Conservation (phyloP, 768 basidiomycete genomes). For the Grammothele lineata region DNA sequence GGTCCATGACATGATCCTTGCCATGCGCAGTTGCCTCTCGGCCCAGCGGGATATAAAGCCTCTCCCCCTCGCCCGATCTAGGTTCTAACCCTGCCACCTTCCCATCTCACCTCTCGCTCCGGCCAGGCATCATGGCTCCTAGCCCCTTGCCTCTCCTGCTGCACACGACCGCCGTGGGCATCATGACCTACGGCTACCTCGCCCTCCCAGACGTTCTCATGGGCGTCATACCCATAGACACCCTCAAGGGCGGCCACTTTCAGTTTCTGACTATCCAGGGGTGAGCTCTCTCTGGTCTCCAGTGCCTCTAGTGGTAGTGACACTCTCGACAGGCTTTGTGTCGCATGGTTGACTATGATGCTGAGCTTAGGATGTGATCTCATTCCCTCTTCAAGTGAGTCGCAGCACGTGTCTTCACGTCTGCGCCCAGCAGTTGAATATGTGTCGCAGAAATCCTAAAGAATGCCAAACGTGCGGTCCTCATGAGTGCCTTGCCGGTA, state of each 20-base stretch:
- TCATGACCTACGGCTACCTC: constrained; percentile 36
- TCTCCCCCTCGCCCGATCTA: no score
- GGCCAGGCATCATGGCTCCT: constrained; percentile 2
- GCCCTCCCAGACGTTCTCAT: constrained; percentile 17
- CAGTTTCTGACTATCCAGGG: constrained; percentile 80
- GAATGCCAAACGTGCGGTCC: constrained; percentile 47
- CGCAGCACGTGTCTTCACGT: not conserved
- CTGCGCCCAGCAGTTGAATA: not conserved
- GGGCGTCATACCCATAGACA: constrained; percentile 28
- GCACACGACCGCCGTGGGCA: constrained; percentile 27
- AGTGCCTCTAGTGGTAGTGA: not conserved
- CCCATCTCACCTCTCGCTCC: no score
- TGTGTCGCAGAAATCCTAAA: constrained; percentile 31
- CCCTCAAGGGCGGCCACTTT: constrained; percentile 58
- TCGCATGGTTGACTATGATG: constrained; percentile 39
- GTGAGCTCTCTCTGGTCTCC: constrained; percentile 30
- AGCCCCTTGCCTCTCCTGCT: constrained; percentile 20
- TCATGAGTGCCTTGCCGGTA: constrained; percentile 68
- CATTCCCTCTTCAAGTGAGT: constrained; percentile 23
- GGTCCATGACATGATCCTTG: no score
- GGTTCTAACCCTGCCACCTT: no score
- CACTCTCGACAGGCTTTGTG: constrained; percentile 25
- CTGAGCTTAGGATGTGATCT: constrained; percentile 38
- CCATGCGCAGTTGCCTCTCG: no score
- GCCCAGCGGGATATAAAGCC: no score